Evolutionary conservation across 2,329 filamentous ascomycete genomes (phyloP).

Genomic region (Talaromyces islandicus): DNA sequence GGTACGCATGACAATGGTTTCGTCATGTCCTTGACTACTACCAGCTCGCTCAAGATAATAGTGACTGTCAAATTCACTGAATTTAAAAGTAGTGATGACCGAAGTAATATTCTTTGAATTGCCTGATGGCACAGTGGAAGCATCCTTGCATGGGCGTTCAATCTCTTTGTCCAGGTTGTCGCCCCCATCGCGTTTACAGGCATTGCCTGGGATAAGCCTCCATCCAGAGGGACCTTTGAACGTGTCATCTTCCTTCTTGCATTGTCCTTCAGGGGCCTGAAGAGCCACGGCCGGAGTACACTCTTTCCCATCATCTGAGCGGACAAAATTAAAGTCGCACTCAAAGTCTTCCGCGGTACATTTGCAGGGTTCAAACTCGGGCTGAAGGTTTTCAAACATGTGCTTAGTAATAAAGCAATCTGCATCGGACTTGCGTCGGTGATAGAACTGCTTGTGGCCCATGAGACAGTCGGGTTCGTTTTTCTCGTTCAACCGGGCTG

Average conservation of each 20-base stretch:
- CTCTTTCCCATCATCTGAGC: slow-evolving; percentile 58
- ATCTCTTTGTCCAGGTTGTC: slow-evolving; percentile 65
- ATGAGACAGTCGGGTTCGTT: slow-evolving; percentile 84
- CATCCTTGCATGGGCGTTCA: slow-evolving; percentile 69
- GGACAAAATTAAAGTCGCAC: slow-evolving; percentile 88
- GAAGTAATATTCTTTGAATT: slow-evolving; percentile 57
- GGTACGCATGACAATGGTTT: slow-evolving; percentile 63
- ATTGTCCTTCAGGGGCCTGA: slow-evolving; percentile 63
- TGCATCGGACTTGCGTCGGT: slow-evolving; percentile 75
- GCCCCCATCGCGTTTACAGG: slow-evolving; percentile 58
- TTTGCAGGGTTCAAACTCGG: slow-evolving; percentile 67
- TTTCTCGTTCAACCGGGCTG: slow-evolving; percentile 72
- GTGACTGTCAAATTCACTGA: slow-evolving; percentile 49
- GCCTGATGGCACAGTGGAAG: slow-evolving; percentile 44
- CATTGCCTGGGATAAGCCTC: slow-evolving; percentile 81
- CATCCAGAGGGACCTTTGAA: slow-evolving; percentile 87
- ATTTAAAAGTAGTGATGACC: slow-evolving; percentile 58
- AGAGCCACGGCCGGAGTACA: slow-evolving; percentile 63
- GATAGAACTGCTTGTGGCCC: slow-evolving; percentile 88
- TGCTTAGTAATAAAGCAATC: slow-evolving; percentile 84
- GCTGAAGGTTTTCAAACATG: slow-evolving; percentile 66
- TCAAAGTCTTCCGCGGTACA: slow-evolving; percentile 86
- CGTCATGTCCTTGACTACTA: slow-evolving; percentile 59
- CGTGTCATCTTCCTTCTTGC: slow-evolving; percentile 63
- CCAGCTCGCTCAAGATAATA: slow-evolving; percentile 76